Conservation (phyloP, 176 grass and related monocot genomes). For the Thalia dealbata region DNA sequence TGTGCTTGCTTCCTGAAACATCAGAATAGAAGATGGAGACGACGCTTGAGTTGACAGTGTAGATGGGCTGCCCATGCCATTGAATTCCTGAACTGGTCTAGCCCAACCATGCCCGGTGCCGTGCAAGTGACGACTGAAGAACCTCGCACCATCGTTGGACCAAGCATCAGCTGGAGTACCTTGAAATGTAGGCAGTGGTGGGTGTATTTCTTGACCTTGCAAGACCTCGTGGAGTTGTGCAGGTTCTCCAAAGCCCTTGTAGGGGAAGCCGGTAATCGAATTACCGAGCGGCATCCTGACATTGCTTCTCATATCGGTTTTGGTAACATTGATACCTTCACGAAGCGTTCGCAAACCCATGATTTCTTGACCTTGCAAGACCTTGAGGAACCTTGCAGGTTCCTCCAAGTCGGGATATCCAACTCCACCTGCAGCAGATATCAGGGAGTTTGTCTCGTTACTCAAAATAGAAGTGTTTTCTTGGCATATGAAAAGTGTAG, state of each 20-base stretch:
- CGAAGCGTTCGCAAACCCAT: not conserved
- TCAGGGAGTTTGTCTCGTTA: slow-evolving; percentile 1
- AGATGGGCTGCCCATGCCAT: slow-evolving; percentile 16
- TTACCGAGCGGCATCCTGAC: not conserved
- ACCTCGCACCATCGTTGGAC: slow-evolving; percentile 22
- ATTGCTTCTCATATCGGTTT: not conserved
- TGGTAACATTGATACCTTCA: not conserved
- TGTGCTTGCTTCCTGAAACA: slow-evolving; percentile 35
- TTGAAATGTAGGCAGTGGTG: slow-evolving; percentile 26
- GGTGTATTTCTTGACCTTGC: slow-evolving; percentile 99
- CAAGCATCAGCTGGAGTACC: slow-evolving; percentile 27
- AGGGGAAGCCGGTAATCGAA: not conserved
- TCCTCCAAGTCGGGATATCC: slow-evolving; percentile 47
- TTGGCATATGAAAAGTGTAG: slow-evolving; percentile 22
- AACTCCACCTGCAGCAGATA: slow-evolving; percentile 39
- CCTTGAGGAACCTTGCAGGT: slow-evolving; percentile 79
- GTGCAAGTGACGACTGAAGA: slow-evolving; percentile 15
- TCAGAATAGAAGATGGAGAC: slow-evolving; percentile 48
- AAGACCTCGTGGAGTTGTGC: slow-evolving; percentile 89
- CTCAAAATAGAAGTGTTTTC: slow-evolving; percentile 4
- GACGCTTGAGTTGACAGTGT: slow-evolving; percentile 33
- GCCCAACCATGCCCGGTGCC: slow-evolving; percentile 29
- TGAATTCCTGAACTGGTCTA: slow-evolving; percentile 25
- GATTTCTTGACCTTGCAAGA: slow-evolving; percentile 99
- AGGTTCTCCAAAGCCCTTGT: slow-evolving; percentile 41